Evolutionary conservation across 1,284 basidiomycete genomes (phyloP), one percentile per base, ranked within the genome.

Genomic region (Austroboletus niveus): DNA sequence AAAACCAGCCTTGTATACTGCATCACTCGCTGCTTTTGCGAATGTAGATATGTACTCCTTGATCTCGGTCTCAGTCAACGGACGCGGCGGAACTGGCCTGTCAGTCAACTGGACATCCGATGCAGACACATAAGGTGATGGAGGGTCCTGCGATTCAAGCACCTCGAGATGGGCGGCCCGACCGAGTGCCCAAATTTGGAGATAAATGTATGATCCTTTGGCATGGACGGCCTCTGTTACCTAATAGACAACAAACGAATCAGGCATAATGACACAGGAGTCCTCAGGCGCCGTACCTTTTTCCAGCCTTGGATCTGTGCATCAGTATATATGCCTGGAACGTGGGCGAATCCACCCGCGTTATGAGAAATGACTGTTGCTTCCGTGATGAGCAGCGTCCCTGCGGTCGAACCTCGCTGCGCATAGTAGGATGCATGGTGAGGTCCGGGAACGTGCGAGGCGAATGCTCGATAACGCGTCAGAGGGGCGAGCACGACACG

Each of bases 101-200:
- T 30, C 42, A 2, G 54, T 48, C 10, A 80, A 65, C 20, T 75
- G 66, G 49, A 80, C 60, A 12, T 69, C 49, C 0, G 81, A 81
- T 0, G 80, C 72, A 3, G 70, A 65, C 10, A 69, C 68, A 48
- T 68, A 75, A 1, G 62, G 57, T 15, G 60, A 55, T 2, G 27
- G 27, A 29, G 27, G 27, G 32, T 71, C 61, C 34, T 66, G 61
- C 1, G 49, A 35, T n/a, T 51, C 52, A 8, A 72, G 68, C 8
- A 70, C 44, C 1, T 57, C 41, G 7, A 54, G 51, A 0, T 63
- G 45, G 10, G 73, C 72, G 0, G 65, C 59, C 3, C 75, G 69
- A 7, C 74, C 76, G 14, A 74, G 57, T 0, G 74, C 72, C 76
- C 76, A 76, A 1, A 76, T 61, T 55, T 29, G 27, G 27, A 29